phyloP scores from a whole-genome alignment of 352 stramenopile genomes.

The Pythium utonaiense region DNA sequence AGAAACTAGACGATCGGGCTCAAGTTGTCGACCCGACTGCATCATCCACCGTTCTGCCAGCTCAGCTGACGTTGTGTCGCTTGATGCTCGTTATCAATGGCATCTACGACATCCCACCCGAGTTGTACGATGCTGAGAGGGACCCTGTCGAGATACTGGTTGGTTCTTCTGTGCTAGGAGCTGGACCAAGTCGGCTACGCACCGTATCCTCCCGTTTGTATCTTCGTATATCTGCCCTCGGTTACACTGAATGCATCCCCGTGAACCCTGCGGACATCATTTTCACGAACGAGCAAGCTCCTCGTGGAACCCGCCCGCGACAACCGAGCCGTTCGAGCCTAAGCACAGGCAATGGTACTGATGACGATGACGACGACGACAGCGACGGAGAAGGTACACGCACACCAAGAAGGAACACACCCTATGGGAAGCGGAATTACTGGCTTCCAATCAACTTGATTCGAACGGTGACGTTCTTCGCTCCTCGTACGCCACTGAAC shows the following conservation, averaged over 20 bases:
- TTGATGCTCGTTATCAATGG: constrained; percentile 75
- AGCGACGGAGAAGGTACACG: constrained; percentile 12
- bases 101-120: constrained; percentile 78
- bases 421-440: constrained; percentile 42
- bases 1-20: constrained; percentile 41
- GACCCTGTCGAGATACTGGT: constrained; percentile 24
- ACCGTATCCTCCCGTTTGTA: constrained; percentile 44
- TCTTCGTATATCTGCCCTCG: constrained; percentile 65
- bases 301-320: constrained; percentile 35
- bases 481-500: constrained; percentile 63
- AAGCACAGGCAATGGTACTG: constrained; percentile 15
- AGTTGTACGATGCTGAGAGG: constrained; percentile 68
- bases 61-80: constrained; percentile 72
- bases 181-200: background rate
- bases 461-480: constrained; percentile 72
- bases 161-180: background rate
- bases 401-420: constrained; percentile 2
- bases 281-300: constrained; percentile 41
- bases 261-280: constrained; percentile 55
- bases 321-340: constrained; percentile 26
- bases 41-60: constrained; percentile 38
- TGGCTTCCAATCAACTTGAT: constrained; percentile 77
- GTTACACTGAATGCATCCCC: constrained; percentile 74
- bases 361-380: constrained; percentile 31
- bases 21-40: constrained; percentile 45